phyloP scores from a whole-genome alignment of 306 rosid genomes.

The Vigna hirtella region DNA sequence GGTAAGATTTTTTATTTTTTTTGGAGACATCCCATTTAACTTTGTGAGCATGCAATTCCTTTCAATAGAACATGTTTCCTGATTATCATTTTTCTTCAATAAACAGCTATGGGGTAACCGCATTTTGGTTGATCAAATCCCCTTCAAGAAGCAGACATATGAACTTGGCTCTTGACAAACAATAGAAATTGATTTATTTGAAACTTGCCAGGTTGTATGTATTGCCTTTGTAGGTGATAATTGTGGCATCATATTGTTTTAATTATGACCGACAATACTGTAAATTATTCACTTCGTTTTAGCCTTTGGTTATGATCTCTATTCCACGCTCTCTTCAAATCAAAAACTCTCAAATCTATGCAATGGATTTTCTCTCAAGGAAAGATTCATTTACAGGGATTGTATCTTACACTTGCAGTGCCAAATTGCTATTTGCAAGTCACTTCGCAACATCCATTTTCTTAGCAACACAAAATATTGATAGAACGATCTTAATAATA shows the following conservation, averaged over 20 bases:
- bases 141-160: constrained; percentile 36
- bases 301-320: constrained; percentile 33
- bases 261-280: constrained; percentile 43
- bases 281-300: constrained; percentile 31
- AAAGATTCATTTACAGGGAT: constrained; percentile 29
- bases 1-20: constrained; percentile 29
- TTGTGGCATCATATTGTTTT: constrained; percentile 41
- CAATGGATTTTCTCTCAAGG: constrained; percentile 29
- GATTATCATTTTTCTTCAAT: constrained; percentile 31
- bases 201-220: constrained; percentile 20
- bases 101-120: constrained; percentile 41
- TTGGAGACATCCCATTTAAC: constrained; percentile 18
- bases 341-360: constrained; percentile 36
- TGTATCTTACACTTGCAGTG: not conserved
- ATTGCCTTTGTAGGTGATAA: constrained; percentile 30
- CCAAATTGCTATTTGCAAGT: not conserved
- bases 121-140: constrained; percentile 35
- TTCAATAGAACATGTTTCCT: constrained; percentile 19
- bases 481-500: not conserved
- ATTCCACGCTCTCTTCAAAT: constrained; percentile 39
- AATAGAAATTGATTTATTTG: constrained; percentile 20
- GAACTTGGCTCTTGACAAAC: constrained; percentile 42
- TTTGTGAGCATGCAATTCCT: constrained; percentile 31
- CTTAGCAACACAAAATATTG: not conserved
- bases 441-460: not conserved